Evolutionary conservation across 2,329 filamentous ascomycete genomes (phyloP), one percentile per base, ranked within the genome.

Genomic region (Clonostachys rhizophaga): DNA sequence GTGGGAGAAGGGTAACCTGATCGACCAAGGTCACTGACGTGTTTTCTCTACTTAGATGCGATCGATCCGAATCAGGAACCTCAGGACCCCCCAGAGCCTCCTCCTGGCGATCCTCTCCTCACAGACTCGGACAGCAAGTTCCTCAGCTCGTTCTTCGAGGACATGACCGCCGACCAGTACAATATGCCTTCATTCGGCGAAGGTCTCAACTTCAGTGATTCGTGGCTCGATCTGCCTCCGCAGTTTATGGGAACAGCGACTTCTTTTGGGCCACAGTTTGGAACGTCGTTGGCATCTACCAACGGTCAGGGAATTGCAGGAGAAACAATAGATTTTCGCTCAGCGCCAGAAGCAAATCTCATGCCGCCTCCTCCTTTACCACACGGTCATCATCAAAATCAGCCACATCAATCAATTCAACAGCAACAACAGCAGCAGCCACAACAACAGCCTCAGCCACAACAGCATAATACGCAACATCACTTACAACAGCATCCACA

Each of bases 171-270:
- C 6, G 70, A 78, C 50, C 68, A 75, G 34, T 78, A 73, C 55
- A 70, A 69, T 48, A 67, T 68, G 50, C 65, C 70, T 34, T 73
- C 73, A 6, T 79, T 75, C 50, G 74, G 74, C 41, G 76, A 79
- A 54, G 71, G 74, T 10, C 67, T 74, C 36, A 69, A 70, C 53
- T 76, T 70, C 54, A 75, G 61, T 55, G 73, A 75, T 39, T 66
- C 69, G 47, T 83, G 78, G 79, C 62, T 72, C 42, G 78, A 81
- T 49, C 67, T 86, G 17, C 84, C 83, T 6, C 83, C 83, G 2
- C 75, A 75, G 43, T 82, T 87, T 53, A 78, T 87, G 67, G 83
- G 83, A 44, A 81, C 83, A 12, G 71, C 78, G 2, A 85, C 83
- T 17, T 85, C 81, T 4, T 78, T 79, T 52, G 81, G 82, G 16